These are phyloP conservation scores for Rhododendron molle DNA, from an alignment of 148 eudicot genomes.

Conservation along the genomic window DNA sequence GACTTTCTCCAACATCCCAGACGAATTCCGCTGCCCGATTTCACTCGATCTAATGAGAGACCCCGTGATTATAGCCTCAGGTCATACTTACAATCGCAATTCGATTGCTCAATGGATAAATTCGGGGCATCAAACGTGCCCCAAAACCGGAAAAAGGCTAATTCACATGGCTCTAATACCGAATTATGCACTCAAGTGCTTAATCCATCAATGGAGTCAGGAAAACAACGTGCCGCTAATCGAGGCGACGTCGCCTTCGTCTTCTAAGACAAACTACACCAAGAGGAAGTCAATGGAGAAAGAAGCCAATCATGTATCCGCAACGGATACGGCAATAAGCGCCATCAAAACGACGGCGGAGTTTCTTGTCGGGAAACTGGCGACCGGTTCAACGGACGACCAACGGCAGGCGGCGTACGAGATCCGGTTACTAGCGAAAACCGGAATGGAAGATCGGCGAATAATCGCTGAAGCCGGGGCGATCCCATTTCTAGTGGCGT, in stretches of 20 bases:
- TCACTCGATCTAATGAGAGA: slow-evolving; percentile 60
- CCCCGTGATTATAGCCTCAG: slow-evolving; percentile 60
- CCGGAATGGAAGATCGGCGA: slow-evolving; percentile 49
- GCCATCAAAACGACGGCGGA: slow-evolving; percentile 50
- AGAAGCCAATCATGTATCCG: slow-evolving; percentile 36
- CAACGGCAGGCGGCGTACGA: slow-evolving; percentile 58
- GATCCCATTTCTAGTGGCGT: slow-evolving; percentile 49
- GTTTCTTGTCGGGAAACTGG: slow-evolving; percentile 49
- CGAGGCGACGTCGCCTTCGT: slow-evolving; percentile 26
- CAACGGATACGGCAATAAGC: slow-evolving; percentile 31
- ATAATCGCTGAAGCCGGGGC: slow-evolving; percentile 61
- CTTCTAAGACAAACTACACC: slow-evolving; percentile 28
- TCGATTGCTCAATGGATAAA: slow-evolving; percentile 60
- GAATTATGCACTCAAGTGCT: slow-evolving; percentile 46
- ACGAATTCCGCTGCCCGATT: slow-evolving; percentile 64
- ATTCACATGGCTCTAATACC: slow-evolving; percentile 56
- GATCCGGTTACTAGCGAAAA: slow-evolving; percentile 61
- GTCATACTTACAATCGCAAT: slow-evolving; percentile 56
- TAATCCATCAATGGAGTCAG: slow-evolving; percentile 55
- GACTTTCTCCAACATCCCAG: slow-evolving; percentile 32
- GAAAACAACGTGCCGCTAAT: slow-evolving; percentile 35
- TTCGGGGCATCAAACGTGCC: slow-evolving; percentile 62
- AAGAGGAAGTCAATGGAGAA: slow-evolving; percentile 27
- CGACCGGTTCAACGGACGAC: slow-evolving; percentile 44
- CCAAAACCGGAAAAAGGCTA: slow-evolving; percentile 52